Conservation (phyloP, 2,329 filamentous ascomycete species). For the Cercospora sp. region DNA sequence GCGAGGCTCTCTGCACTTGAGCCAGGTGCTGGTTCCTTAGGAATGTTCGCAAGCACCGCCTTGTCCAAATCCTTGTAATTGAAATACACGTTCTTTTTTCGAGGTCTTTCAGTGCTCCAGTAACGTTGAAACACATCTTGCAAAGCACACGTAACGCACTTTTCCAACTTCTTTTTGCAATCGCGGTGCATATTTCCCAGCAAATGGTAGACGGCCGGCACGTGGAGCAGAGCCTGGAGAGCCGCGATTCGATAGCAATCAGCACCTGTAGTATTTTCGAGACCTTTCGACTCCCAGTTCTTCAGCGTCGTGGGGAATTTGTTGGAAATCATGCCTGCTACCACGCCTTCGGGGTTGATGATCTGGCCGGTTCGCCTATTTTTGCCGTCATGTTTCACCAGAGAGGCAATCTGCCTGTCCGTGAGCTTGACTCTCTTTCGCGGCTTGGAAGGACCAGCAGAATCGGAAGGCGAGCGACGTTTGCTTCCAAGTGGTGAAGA, state of each 20-base stretch:
- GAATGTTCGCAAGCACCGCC: background rate
- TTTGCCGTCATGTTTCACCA: background rate
- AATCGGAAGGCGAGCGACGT: background rate
- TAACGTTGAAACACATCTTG: background rate
- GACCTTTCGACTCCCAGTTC: conserved; percentile 17
- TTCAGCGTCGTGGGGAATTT: background rate
- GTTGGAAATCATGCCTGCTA: background rate
- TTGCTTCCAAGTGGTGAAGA: background rate
- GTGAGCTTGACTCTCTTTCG: background rate
- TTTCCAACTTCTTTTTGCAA: background rate
- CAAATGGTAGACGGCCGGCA: conserved; percentile 19
- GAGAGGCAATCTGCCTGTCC: background rate
- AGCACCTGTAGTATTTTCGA: conserved; percentile 14
- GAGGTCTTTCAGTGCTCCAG: background rate
- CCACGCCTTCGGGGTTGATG: conserved; percentile 2
- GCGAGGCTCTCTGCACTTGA: background rate
- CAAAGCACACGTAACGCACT: background rate
- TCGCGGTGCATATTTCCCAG: conserved; percentile 17
- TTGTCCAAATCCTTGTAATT: background rate
- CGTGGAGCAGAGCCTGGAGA: conserved; percentile 23
- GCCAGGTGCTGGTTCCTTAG: background rate
- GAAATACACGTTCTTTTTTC: background rate
- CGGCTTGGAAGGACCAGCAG: background rate
- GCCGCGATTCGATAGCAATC: conserved; percentile 21
- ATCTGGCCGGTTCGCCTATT: background rate